Conservation (phyloP, 2,329 filamentous ascomycete species). For the Aspergillus floridensis region DNA sequence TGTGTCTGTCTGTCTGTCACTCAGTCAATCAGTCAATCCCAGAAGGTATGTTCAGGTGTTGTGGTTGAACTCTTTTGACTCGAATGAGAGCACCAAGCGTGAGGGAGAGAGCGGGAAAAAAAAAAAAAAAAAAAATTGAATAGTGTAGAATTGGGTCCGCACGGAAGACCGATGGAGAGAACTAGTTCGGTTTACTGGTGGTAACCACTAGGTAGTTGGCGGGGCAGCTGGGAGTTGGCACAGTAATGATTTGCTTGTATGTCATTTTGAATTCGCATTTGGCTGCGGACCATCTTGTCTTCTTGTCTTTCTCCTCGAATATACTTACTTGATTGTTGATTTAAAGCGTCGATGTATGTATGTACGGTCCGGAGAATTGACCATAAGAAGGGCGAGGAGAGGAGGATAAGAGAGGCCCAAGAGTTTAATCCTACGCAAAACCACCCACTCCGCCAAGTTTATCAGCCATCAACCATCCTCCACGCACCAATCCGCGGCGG, state of each 20-base stretch:
- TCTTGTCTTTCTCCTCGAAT: not conserved
- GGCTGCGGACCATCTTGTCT: slow-evolving; percentile 1
- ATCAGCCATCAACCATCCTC: not conserved
- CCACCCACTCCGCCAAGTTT: no score
- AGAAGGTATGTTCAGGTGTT: no score
- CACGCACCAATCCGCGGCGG: not conserved
- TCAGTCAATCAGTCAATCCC: not conserved
- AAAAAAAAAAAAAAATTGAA: slow-evolving; percentile 19
- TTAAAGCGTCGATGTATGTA: no score
- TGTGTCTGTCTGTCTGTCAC: not conserved
- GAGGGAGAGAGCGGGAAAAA: slow-evolving; percentile 18
- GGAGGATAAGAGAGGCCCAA: not conserved
- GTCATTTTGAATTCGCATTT: no score
- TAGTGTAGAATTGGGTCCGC: slow-evolving; percentile 9
- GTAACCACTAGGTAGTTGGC: slow-evolving; percentile 9
- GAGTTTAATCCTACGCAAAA: not conserved
- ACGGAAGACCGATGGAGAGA: slow-evolving; percentile 13
- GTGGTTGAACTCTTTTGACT: not conserved
- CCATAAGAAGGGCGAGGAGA: not conserved
- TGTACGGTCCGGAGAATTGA: not conserved
- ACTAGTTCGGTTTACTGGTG: slow-evolving; percentile 8
- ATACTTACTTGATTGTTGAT: no score
- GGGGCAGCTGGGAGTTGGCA: slow-evolving; percentile 15
- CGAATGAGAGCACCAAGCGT: slow-evolving; percentile 10
- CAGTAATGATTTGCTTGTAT: slow-evolving; percentile 9